Evolutionary conservation across 441 rosid species (phyloP), one percentile per base, ranked within the genome.

Genomic region (Gossypium davidsonii): DNA sequence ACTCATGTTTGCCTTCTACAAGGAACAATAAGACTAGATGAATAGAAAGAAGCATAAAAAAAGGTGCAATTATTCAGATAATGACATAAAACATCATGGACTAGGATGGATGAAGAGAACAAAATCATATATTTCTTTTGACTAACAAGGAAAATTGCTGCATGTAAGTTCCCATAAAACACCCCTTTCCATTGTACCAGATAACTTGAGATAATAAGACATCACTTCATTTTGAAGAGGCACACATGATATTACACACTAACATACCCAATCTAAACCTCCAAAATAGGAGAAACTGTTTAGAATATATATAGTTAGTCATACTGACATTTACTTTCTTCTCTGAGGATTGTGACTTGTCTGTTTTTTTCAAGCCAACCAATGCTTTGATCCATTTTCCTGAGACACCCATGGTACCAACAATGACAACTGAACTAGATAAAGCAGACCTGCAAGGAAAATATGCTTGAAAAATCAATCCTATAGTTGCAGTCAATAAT

Each of bases 351-450:
- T 56, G 86, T 10, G 91, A 87, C 82, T 89, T 93, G 71, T 90
- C 97, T 34, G 91, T 79, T 83, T 88, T 91, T 76, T 83, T 88
- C 76, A 90, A 82, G 76, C 98, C 93, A 80, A 95, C 88, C 81
- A 93, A 82, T 69, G 98, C 90, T 83, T 84, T 93, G 74, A 95
- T 83, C 99, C 99, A 93, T 88, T 90, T 95, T 53, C 97, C 96
- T 0, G 97, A 85, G 76, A 89, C 93, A 73, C 98, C 99, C 99
- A 95, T 95, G 77, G 49, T 46, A 28, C 34, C 51, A 60, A 61
- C 12, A 17, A 49, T 31, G 11, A 72, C 20, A 63, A 72, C 71
- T 62, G 74, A 62, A 83, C 72, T 42, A 58, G 78, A 46, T 25
- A 51, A 37, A 34, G 63, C 75, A 72, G 10, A 70, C 76, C 86